Evolutionary conservation across 768 basidiomycete genomes (phyloP).

Genomic region (Auricularia auricula-judae): DNA sequence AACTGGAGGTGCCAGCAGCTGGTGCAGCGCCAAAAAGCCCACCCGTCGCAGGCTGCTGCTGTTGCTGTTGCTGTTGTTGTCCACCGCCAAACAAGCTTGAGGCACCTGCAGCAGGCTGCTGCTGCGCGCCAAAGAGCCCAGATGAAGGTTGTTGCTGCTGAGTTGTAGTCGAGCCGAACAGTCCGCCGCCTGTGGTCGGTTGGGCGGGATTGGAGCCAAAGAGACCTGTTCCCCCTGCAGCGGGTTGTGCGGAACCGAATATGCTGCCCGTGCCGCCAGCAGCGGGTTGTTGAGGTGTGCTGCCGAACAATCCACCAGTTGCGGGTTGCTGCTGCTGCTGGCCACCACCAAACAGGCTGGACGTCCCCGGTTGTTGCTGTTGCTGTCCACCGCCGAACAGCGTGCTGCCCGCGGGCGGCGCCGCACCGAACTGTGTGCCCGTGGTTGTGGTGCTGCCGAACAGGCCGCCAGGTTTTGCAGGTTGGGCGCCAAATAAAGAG

Average conservation of each 20-base stretch:
- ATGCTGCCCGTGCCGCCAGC: too few species aligned
- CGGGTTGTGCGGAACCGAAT: too few species aligned
- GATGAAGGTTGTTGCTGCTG: too few species aligned
- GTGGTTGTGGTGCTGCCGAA: constrained; percentile 1
- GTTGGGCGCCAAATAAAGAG: constrained; percentile 15
- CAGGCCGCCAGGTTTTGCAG: constrained; percentile 3
- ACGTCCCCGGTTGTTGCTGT: not conserved
- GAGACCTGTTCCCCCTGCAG: too few species aligned
- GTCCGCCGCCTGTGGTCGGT: not conserved
- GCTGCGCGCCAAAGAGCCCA: not conserved
- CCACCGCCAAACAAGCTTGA: too few species aligned
- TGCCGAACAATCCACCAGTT: constrained; percentile 15
- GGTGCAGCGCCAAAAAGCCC: constrained; percentile 15
- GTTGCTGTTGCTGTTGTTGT: not conserved
- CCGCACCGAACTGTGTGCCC: too few species aligned
- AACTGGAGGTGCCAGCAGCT: not conserved
- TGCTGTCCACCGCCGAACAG: constrained; percentile 2
- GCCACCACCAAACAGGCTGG: too few species aligned
- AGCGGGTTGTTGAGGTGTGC: not conserved
- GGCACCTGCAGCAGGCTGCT: not conserved
- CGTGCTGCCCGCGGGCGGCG: constrained; percentile 5
- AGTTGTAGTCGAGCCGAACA: too few species aligned
- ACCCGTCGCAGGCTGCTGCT: not conserved
- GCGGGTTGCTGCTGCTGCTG: not conserved
- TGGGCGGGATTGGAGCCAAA: not conserved